A percentile compares a stretch with the other conserved stretches of the same genome.
These are phyloP conservation scores for Boletus tylopilopsis DNA, from an alignment of 768 basidiomycete genomes.

Conservation along the genomic window DNA sequence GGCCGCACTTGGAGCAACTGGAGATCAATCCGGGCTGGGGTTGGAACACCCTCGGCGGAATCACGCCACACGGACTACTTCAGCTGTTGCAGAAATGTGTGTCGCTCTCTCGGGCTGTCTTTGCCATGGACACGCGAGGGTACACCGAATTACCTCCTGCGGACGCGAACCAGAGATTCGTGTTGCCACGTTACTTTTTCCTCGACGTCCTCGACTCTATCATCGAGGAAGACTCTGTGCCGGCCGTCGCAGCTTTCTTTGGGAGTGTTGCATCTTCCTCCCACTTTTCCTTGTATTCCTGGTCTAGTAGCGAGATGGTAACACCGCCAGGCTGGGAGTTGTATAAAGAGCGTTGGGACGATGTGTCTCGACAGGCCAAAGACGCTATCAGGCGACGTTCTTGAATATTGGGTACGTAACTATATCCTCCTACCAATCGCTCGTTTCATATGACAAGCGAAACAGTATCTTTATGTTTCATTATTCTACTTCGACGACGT, in stretches of 20 bases:
- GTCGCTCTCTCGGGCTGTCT: not conserved
- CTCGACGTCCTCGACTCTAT: not conserved
- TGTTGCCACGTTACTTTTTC: not conserved
- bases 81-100: not conserved
- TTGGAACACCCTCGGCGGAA: not conserved
- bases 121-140: not conserved
- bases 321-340: not conserved
- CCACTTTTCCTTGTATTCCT: not conserved
- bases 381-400: not conserved
- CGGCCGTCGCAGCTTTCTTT: not conserved
- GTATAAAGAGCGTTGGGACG: not conserved
- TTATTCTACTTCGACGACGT: too few relatives aligned
- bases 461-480: too few relatives aligned
- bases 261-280: not conserved
- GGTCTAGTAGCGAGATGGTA: too few relatives aligned
- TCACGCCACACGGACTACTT: not conserved
- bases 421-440: too few relatives aligned
- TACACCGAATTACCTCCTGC: not conserved
- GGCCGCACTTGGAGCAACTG: not conserved
- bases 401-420: too few relatives aligned
- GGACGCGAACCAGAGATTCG: too few relatives aligned
- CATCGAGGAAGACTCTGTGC: not conserved
- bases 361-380: not conserved
- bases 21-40: not conserved
- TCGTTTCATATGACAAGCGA: too few relatives aligned